A percentile compares a stretch with the other conserved stretches of the same genome.
These are phyloP conservation scores for Vitis hybrid DNA, from an alignment of 177 flowering plant species.

Conservation along the genomic window DNA sequence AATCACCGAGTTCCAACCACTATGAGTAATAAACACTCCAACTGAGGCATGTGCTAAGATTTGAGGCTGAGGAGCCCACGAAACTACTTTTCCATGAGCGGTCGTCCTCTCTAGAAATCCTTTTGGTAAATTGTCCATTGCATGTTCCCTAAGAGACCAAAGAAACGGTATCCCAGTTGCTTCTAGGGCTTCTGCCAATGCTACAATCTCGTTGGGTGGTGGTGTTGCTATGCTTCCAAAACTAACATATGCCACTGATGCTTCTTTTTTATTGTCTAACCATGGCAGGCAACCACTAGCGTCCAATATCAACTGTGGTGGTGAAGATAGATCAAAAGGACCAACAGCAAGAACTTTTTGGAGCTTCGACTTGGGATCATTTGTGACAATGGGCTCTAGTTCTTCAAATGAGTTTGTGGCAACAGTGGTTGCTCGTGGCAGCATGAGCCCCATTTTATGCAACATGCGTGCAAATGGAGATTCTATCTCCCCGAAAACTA, in stretches of 20 bases:
- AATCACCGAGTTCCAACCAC: conserved; percentile 47
- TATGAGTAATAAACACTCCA: conserved; percentile 20
- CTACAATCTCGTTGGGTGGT: not conserved
- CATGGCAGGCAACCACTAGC: conserved; percentile 25
- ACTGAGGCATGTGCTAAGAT: conserved; percentile 7
- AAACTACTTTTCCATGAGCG: no score
- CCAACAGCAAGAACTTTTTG: conserved; percentile 17
- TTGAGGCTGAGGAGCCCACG: conserved; percentile 4
- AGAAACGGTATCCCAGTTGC: not conserved
- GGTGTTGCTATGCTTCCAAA: not conserved
- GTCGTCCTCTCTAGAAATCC: no score
- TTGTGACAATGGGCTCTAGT: conserved; percentile 14
- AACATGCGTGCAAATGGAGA: conserved; percentile 13
- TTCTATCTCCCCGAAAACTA: conserved; percentile 3
- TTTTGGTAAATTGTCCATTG: no score
- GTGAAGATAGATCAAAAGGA: not conserved
- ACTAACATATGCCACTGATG: conserved; percentile 5
- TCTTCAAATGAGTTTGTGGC: conserved; percentile 23
- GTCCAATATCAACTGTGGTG: conserved; percentile 13
- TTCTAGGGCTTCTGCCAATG: conserved; percentile 9
- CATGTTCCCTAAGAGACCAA: no score
- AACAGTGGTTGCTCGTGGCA: conserved; percentile 20
- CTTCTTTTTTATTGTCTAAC: conserved; percentile 6
- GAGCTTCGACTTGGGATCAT: conserved; percentile 14
- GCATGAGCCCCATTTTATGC: conserved; percentile 2